phyloP scores from a whole-genome alignment of 1,284 basidiomycete species.

The Marasmius sp. region DNA sequence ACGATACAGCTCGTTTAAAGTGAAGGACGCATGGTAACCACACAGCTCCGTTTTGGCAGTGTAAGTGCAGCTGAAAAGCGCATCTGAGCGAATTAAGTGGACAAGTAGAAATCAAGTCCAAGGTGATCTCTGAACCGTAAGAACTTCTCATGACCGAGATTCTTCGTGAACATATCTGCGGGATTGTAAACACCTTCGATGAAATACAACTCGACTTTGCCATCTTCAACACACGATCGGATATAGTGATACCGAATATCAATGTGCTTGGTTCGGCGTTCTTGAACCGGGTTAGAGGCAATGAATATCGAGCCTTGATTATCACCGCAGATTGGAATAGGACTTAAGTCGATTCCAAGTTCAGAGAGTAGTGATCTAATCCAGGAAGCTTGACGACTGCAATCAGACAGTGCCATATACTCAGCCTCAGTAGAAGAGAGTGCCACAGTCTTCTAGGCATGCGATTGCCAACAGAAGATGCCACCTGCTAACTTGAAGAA shows the following conservation, averaged over 20 bases:
- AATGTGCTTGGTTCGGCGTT: constrained; percentile 39
- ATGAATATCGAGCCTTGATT: constrained; percentile 36
- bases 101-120: background rate
- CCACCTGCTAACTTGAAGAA: constrained; percentile 19
- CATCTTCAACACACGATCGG: constrained; percentile 26
- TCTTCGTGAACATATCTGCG: constrained; percentile 30
- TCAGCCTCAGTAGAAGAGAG: constrained; percentile 33
- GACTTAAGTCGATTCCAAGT: constrained; percentile 13
- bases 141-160: constrained; percentile 1
- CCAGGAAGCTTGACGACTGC: constrained; percentile 15
- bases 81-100: too few relatives aligned
- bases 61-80: background rate
- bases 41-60: too few relatives aligned
- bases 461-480: constrained; percentile 24
- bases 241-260: constrained; percentile 37
- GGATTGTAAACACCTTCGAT: constrained; percentile 21
- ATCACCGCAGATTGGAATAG: constrained; percentile 26
- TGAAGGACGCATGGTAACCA: too few relatives aligned
- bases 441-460: constrained; percentile 24
- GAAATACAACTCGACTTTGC: constrained; percentile 9
- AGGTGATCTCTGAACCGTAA: background rate
- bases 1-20: too few relatives aligned
- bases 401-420: constrained; percentile 29
- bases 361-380: constrained; percentile 18
- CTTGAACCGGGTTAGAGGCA: constrained; percentile 26